Evolutionary conservation across 1,284 basidiomycete species (phyloP).

Genomic region (Coniophora puteana): DNA sequence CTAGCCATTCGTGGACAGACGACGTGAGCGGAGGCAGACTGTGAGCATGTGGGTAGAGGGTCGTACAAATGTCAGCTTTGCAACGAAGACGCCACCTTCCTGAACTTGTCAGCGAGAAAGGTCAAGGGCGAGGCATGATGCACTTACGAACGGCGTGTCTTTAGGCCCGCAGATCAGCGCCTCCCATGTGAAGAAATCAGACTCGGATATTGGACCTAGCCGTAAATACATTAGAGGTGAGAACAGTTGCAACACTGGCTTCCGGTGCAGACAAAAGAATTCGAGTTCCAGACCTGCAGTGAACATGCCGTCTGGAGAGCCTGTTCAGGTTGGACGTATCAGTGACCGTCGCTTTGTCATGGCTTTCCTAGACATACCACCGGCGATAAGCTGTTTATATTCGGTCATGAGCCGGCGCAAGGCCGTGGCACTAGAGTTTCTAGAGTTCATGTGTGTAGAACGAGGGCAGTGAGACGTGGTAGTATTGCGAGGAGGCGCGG

Average conservation of each 20-base stretch:
- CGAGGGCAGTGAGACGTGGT: neutral
- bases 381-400: conserved; percentile 81
- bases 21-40: neutral
- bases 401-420: conserved; percentile 87
- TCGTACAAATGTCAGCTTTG: conserved; percentile 89
- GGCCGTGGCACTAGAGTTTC: conserved; percentile 59
- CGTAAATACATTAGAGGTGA: too few species aligned
- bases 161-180: conserved; percentile 95
- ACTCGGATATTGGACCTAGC: conserved; percentile 84
- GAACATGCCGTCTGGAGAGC: conserved; percentile 90
- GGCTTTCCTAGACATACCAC: conserved; percentile 34
- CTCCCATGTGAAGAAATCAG: conserved; percentile 98
- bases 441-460: conserved; percentile 31
- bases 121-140: conserved; percentile 3
- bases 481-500: too few species aligned
- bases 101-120: conserved; percentile 30
- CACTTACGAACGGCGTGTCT: conserved; percentile 90
- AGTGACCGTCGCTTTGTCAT: conserved; percentile 1
- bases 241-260: too few species aligned
- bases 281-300: conserved; percentile 67
- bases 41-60: neutral
- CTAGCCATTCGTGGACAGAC: conserved; percentile 34
- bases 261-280: too few species aligned
- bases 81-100: conserved; percentile 97
- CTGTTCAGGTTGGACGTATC: conserved; percentile 32